Evolutionary conservation across 2,329 filamentous ascomycete genomes (phyloP), one percentile per base, ranked within the genome.

Genomic region (Didymella segeticola): DNA sequence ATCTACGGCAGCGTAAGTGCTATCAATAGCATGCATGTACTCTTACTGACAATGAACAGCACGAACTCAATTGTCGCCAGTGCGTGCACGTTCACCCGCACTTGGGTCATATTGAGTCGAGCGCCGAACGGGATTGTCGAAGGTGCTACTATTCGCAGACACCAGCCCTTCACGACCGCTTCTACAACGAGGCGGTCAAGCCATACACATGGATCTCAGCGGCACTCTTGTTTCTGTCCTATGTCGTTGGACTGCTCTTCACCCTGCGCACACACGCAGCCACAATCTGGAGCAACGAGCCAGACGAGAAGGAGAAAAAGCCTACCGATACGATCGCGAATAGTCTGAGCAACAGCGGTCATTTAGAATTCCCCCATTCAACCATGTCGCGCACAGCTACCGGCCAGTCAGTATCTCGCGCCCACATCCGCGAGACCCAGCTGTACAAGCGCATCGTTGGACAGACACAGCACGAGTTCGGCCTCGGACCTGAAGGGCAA

Each of bases 211-310:
- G 93, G 81, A 86, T 96, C 68, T 89, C 91, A 4, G 91, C 95
- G 0, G 77, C 88, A 4, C 83, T 96, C 69, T 81, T 99, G 12
- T 98, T 99, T 77, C 79, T 96, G 23, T 96, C 93, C 1, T 99
- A 99, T 71, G 81, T 95, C 29, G 95, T 98, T 56, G 95, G 95
- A 20, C 81, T 99, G 12, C 91, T 95, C 82, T 99, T 99, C 75
- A 99, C 95, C 1, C 83, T 99, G 17, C 85, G 95, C 60, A 99
- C 95, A 0, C 95, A 99, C 71, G 95, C 95, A 4, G 93, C 96
- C 4, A 89, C 97, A 38, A 99, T 99, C 62, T 99, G 95, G 95
- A 95, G 92, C 67, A 89, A 84, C 8, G 93, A 97, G 60, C 65
- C 76, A 1, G 80, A 82, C 50, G 64, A 63, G 37, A 63, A 68